Base-by-base conservation (phyloP, 106 monocot species). In the Gastrodia elata region DNA sequence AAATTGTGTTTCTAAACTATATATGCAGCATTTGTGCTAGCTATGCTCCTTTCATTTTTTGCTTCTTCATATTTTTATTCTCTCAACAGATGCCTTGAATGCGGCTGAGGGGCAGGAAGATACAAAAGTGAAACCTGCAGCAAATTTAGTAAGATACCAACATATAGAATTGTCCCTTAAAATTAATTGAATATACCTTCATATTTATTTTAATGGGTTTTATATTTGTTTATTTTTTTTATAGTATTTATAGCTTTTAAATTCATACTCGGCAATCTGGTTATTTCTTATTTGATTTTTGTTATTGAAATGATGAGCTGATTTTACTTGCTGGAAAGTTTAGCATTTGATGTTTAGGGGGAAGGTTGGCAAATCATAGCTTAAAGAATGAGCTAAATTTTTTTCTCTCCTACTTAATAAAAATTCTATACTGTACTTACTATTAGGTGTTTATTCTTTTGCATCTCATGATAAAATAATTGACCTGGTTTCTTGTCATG, bases 91-190 rank as follows among this genome's bases (percentile, higher is more conserved):
- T 64, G 22, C 30, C 34, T 78, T 77, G 74, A 84, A 87, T 79
- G 71, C 41, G 39, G 73, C 74, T 55, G 85, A 84, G 34, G 74
- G 70, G 77, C 35, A 82, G 32, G 80, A 84, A 71, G 88, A 94
- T 79, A 69, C 64, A 14, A 71, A 58, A 71, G 86, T 80, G 38
- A 87, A 89, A 43, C 74, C 79, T 61, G 73, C 46, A 68, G 73
- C 56, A 14, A 72, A 61, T 76, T 70, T 80, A 52, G 94, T 94
- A 89, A 81, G 88, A 78, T 80, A 15, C 74, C 35, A 41, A 22
- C 57, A 64, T 49, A 25, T 59, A 15, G 26, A 18, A 8, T 49
- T 49, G 72, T 24, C 28, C 58, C 38, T 74, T 61, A 30, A 16
- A 24, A 20, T 72, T 48, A 72, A 48, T 72, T 26, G 61, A n/a